phyloP scores from a whole-genome alignment of 2,329 filamentous ascomycete species.

The Stagonosporopsis chrysanthemi region DNA sequence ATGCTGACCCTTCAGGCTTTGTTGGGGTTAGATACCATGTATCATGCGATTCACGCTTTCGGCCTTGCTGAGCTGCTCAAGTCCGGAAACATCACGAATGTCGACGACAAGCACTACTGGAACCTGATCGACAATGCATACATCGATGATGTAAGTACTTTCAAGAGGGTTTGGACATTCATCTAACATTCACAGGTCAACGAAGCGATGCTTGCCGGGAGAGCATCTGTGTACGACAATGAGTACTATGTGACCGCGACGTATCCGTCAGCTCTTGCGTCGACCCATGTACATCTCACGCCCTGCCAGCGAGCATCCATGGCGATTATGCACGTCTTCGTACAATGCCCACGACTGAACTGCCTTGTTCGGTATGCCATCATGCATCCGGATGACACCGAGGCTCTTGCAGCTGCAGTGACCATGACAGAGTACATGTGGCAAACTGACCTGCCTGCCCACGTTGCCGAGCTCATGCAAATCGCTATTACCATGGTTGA shows the following conservation, averaged over 20 bases:
- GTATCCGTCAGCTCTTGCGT: conserved; percentile 23
- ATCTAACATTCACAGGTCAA: conserved; percentile 34
- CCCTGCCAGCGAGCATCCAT: conserved; percentile 32
- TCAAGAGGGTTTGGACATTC: background rate
- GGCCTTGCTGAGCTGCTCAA: conserved; percentile 40
- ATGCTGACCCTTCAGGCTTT: conserved; percentile 30
- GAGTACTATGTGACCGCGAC: conserved; percentile 38
- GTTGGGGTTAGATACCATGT: conserved; percentile 35
- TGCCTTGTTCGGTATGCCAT: conserved; percentile 31
- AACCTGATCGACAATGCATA: conserved; percentile 45
- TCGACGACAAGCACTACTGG: conserved; percentile 42
- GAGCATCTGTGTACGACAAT: conserved; percentile 40
- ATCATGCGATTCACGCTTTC: conserved; percentile 39
- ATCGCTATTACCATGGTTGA: conserved; percentile 20
- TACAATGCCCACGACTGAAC: conserved; percentile 39
- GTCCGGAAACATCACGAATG: conserved; percentile 25
- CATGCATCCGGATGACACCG: conserved; percentile 27
- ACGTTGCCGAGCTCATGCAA: conserved; percentile 28
- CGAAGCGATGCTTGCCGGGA: conserved; percentile 39
- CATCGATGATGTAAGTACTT: conserved; percentile 40
- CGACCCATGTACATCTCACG: conserved; percentile 9
- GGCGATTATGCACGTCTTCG: conserved; percentile 41
- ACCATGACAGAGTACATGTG: conserved; percentile 34
- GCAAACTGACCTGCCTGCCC: conserved; percentile 23
- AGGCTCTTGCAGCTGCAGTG: conserved; percentile 31